phyloP scores from a whole-genome alignment of 805 yeast species.

The Wickerhamomyces bisporus region DNA sequence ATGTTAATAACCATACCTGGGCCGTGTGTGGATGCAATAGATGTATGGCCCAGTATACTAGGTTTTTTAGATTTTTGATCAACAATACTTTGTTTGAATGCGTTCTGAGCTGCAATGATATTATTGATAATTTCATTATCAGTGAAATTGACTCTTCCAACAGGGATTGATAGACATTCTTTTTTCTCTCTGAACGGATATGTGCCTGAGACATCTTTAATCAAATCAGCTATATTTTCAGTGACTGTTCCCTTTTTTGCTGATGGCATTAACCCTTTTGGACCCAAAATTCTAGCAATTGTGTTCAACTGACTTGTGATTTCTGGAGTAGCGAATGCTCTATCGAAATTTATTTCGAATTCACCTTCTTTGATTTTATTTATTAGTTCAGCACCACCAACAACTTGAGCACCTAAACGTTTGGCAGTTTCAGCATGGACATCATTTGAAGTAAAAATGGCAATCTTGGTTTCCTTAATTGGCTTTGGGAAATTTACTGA shows the following conservation, averaged over 20 bases:
- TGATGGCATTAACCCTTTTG: conserved; percentile 83
- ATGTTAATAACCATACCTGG: conserved; percentile 71
- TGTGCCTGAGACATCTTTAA: conserved; percentile 56
- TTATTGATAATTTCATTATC: conserved; percentile 74
- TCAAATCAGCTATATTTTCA: conserved; percentile 50
- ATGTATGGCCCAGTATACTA: conserved; percentile 63
- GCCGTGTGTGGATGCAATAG: conserved; percentile 65
- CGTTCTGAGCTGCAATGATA: conserved; percentile 58
- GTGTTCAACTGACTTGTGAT: conserved; percentile 56
- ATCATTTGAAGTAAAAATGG: conserved; percentile 61
- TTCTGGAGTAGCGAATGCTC: conserved; percentile 83
- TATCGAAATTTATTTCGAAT: conserved; percentile 55
- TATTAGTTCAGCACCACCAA: conserved; percentile 71
- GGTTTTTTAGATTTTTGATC: conserved; percentile 64
- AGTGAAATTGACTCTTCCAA: conserved; percentile 72
- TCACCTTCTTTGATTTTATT: conserved; percentile 50
- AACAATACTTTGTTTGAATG: conserved; percentile 48
- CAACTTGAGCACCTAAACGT: conserved; percentile 52
- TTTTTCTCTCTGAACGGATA: conserved; percentile 75
- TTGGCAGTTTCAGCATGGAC: conserved; percentile 49
- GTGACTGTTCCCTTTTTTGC: conserved; percentile 83
- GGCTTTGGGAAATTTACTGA: conserved; percentile 69
- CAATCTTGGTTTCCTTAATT: conserved; percentile 55
- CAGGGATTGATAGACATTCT: conserved; percentile 54
- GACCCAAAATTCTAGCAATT: conserved; percentile 81